phyloP scores from a whole-genome alignment of 352 stramenopile species.

The Phytopythium litorale region DNA sequence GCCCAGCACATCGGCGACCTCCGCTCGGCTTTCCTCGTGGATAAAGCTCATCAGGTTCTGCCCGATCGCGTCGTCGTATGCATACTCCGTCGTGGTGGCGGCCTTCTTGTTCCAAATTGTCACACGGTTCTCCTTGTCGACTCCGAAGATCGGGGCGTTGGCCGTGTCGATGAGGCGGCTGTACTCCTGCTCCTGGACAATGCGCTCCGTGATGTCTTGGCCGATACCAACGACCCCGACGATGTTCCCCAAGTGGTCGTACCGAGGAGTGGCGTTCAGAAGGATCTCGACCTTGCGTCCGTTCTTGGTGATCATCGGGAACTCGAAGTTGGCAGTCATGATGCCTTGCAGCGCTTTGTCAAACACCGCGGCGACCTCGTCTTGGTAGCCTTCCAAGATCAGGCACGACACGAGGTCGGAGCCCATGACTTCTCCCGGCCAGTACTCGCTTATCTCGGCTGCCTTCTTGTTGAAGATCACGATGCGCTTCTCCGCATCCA shows the following conservation, averaged over 20 bases:
- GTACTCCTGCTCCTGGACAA: slow-evolving; percentile 82
- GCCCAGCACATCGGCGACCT: slow-evolving; percentile 60
- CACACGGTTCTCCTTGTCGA: slow-evolving; percentile 78
- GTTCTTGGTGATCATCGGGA: slow-evolving; percentile 78
- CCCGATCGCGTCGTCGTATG: slow-evolving; percentile 82
- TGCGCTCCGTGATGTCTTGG: slow-evolving; percentile 78
- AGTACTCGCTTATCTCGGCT: slow-evolving; percentile 84
- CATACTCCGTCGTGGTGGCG: slow-evolving; percentile 85
- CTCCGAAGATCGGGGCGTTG: slow-evolving; percentile 79
- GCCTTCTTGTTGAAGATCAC: slow-evolving; percentile 92
- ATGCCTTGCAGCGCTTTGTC: slow-evolving; percentile 60
- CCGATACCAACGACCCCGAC: slow-evolving; percentile 77
- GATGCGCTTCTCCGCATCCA: slow-evolving; percentile 50
- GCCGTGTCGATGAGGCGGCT: slow-evolving; percentile 76
- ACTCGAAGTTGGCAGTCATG: slow-evolving; percentile 77
- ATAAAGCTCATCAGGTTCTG: slow-evolving; percentile 71
- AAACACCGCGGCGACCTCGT: slow-evolving; percentile 61
- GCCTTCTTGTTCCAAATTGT: slow-evolving; percentile 95
- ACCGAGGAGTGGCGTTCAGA: slow-evolving; percentile 68
- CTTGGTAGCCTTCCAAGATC: slow-evolving; percentile 70
- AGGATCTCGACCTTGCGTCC: slow-evolving; percentile 74
- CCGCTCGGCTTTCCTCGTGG: slow-evolving; percentile 50
- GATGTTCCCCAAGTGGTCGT: slow-evolving; percentile 58
- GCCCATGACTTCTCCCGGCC: slow-evolving; percentile 84
- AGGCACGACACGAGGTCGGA: slow-evolving; percentile 72